Base-by-base conservation (phyloP, 2,329 filamentous ascomycete species). In the Phaeosphaeriaceae sp. region DNA sequence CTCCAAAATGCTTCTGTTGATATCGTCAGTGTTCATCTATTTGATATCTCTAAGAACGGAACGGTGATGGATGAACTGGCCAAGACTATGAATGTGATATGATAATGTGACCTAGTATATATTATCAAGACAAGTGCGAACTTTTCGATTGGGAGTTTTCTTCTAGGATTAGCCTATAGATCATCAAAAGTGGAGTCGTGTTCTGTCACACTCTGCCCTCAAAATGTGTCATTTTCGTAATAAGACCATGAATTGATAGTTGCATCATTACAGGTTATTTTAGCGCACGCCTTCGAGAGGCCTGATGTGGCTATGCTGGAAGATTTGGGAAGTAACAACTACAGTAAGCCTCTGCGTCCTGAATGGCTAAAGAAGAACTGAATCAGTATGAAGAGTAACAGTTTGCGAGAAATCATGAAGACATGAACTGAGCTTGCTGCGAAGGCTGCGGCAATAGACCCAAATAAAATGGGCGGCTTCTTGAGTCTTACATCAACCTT, bases 401-500 rank as follows among this genome's bases (percentile, higher is more conserved):
- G 77, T 35, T 84, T 90, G 9, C 77, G 84, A 11, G 71, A 74
- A 15, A 86, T 90, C 64, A 89, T 90, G 85, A 72, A 72, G 43
- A 64, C 72, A 32, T 77, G 87, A 8, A 82, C 89, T 37, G 75
- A 81, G 41, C 61, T 82, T 26, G 87, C 87, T 0, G 73, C 73
- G 16, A 52, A 75, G 13, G 86, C 87, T 69, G 84, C 85, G 3
- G 87, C 82, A 3, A 80, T 89, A 9, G 87, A 89, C 62, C 84
- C 87, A 0, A 87, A 89, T 64, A 89, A 89, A 55, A 79, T 88
- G 2, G 87, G 88, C 58, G 85, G 79, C 2, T 88, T 83, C 61
- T 77, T 79, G 67, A 66, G 76, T 74, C 9, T 12, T 18, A 7
- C 17, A 29, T 33, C 13, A 17, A 21, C 12, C 20, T 36, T 15